These are phyloP conservation scores for Friedmanniomyces simplex DNA, from an alignment of 495 filamentous ascomycete genomes.

Conservation along the genomic window DNA sequence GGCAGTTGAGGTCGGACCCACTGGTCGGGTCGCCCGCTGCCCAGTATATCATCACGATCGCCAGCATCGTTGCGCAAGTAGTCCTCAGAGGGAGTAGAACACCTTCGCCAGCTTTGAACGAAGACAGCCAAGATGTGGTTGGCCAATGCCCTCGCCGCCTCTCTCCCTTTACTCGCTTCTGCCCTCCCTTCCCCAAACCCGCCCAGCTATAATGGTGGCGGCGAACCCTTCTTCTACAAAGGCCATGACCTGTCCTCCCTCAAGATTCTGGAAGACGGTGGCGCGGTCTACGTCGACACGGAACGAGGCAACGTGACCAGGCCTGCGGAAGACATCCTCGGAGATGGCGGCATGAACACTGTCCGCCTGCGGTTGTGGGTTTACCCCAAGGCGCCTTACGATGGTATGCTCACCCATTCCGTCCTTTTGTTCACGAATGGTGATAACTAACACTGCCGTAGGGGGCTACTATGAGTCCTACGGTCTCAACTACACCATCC, in stretches of 20 bases:
- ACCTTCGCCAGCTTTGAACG: too few species aligned
- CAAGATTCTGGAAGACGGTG: slow-evolving; percentile 29
- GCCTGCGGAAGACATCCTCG: slow-evolving; percentile 33
- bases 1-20: background rate
- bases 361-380: slow-evolving; percentile 19
- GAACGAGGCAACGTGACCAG: slow-evolving; percentile 27
- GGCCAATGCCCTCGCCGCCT: background rate
- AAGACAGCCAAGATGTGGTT: background rate
- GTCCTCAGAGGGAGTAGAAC: too few species aligned
- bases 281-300: slow-evolving; percentile 32
- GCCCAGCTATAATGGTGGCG: background rate
- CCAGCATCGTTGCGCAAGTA: too few species aligned
- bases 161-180: background rate
- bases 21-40: too few species aligned
- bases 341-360: slow-evolving; percentile 35
- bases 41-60: too few species aligned
- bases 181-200: background rate
- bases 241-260: slow-evolving; percentile 35
- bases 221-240: slow-evolving; percentile 28
- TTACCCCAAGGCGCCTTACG: slow-evolving; percentile 11
- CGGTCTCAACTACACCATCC: slow-evolving; percentile 25
- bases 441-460: background rate
- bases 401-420: slow-evolving; percentile 4
- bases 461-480: slow-evolving; percentile 19
- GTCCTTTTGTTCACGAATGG: too few species aligned